phyloP scores from a whole-genome alignment of 257 asterid species.

The Plectranthus barbatus region DNA sequence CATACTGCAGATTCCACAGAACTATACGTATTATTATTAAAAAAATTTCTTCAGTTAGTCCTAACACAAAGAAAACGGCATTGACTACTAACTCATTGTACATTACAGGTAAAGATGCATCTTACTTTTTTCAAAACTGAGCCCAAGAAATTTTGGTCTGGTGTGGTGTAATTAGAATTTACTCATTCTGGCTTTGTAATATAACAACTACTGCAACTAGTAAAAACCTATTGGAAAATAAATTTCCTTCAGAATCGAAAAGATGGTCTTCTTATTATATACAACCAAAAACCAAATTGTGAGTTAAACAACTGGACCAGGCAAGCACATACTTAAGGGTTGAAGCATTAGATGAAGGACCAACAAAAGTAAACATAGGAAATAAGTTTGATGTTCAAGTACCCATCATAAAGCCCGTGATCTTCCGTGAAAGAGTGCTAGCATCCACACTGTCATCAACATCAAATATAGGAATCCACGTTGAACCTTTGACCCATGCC shows the following conservation, averaged over 20 bases:
- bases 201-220: background rate
- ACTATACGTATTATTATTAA: background rate
- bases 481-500: slow-evolving; percentile 94
- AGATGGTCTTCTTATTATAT: background rate
- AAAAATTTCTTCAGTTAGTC: background rate
- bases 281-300: background rate
- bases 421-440: slow-evolving; percentile 61
- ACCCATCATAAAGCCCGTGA: slow-evolving; percentile 79
- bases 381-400: slow-evolving; percentile 8
- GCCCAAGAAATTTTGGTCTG: background rate
- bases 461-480: slow-evolving; percentile 89
- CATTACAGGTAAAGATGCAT: background rate
- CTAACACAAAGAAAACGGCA: background rate
- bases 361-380: background rate
- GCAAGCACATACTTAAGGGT: background rate
- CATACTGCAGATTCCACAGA: background rate
- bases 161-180: background rate
- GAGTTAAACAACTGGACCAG: background rate
- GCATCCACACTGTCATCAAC: slow-evolving; percentile 56
- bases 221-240: background rate
- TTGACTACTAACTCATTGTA: background rate
- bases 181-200: background rate
- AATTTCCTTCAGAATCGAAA: background rate
- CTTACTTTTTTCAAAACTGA: background rate
- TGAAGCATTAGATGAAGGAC: slow-evolving; percentile 5